Conservation (phyloP, 345 rosid species). For the Salix exigua region DNA sequence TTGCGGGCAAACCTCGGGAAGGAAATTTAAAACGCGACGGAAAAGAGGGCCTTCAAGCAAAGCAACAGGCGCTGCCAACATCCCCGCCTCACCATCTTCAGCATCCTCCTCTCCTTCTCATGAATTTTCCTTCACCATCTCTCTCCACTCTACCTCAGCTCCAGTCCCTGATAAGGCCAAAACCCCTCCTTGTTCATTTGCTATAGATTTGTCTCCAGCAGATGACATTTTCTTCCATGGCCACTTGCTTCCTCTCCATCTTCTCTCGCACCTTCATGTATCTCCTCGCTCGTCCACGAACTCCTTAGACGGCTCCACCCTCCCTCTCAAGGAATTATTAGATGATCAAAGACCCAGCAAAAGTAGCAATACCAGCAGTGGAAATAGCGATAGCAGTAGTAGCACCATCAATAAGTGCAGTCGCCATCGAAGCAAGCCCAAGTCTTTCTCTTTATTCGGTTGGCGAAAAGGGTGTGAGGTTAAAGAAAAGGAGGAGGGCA, state of each 20-base stretch:
- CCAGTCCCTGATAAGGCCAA: constrained; percentile 36
- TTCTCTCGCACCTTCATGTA: constrained; percentile 71
- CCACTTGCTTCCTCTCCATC: constrained; percentile 89
- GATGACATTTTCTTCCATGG: constrained; percentile 99
- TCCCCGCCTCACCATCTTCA: constrained; percentile 54
- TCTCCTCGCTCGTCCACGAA: constrained; percentile 76
- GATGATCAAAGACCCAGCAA: constrained; percentile 26
- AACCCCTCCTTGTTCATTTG: constrained; percentile 36
- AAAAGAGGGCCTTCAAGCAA: constrained; percentile 15
- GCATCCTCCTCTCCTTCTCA: constrained; percentile 82
- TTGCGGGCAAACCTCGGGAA: constrained; percentile 27
- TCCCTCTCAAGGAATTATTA: constrained; percentile 42
- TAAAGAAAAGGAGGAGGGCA: constrained; percentile 41
- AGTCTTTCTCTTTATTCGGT: constrained; percentile 72
- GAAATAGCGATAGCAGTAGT: neutral
- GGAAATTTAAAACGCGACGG: constrained; percentile 31
- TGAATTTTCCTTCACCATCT: constrained; percentile 92
- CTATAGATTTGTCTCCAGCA: constrained; percentile 87
- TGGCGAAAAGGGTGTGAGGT: constrained; percentile 52
- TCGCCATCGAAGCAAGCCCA: constrained; percentile 35
- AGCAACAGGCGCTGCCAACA: constrained; percentile 12
- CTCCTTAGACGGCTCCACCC: constrained; percentile 62
- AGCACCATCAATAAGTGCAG: neutral
- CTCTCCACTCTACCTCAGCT: constrained; percentile 62
- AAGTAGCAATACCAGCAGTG: neutral